These are phyloP conservation scores for Trichoderma gracile DNA, from an alignment of 2,329 filamentous ascomycete genomes.

Conservation along the genomic window DNA sequence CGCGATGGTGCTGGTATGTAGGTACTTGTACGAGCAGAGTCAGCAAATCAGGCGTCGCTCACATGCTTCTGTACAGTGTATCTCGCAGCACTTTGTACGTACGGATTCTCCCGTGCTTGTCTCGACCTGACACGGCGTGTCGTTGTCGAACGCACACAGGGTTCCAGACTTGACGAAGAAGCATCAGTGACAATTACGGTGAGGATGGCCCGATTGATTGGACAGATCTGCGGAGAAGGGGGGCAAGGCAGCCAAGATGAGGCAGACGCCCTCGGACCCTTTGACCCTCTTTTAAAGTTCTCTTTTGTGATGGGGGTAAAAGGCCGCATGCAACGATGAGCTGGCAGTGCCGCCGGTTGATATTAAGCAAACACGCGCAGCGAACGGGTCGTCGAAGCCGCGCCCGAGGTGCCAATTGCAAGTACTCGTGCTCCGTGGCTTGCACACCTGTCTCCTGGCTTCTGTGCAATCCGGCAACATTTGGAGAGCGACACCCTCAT, in stretches of 20 bases:
- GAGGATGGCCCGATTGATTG: constrained; percentile 26
- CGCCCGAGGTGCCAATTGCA: neutral
- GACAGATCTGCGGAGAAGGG: constrained; percentile 20
- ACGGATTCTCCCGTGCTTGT: constrained; percentile 13
- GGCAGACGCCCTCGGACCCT: constrained; percentile 25
- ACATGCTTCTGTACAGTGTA: neutral
- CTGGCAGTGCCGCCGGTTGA: constrained; percentile 65
- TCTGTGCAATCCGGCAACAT: constrained; percentile 9
- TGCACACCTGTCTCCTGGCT: constrained; percentile 3
- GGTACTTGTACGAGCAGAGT: neutral
- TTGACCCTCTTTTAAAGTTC: constrained; percentile 18
- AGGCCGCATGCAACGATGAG: constrained; percentile 72
- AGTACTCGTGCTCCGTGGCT: constrained; percentile 13
- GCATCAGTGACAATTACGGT: constrained; percentile 25
- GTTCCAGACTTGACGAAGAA: constrained; percentile 24
- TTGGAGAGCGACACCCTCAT: constrained; percentile 17
- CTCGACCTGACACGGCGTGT: constrained; percentile 17
- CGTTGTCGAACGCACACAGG: constrained; percentile 17
- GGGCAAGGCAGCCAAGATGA: constrained; percentile 21
- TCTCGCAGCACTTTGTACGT: neutral
- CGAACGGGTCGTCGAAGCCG: constrained; percentile 18
- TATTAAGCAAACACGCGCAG: constrained; percentile 30
- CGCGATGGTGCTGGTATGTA: constrained; percentile 9
- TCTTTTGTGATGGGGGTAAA: constrained; percentile 35
- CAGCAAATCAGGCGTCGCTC: constrained; percentile 1